These are phyloP conservation scores for Galerina sulciceps DNA, from an alignment of 768 basidiomycete species.

Conservation along the genomic window DNA sequence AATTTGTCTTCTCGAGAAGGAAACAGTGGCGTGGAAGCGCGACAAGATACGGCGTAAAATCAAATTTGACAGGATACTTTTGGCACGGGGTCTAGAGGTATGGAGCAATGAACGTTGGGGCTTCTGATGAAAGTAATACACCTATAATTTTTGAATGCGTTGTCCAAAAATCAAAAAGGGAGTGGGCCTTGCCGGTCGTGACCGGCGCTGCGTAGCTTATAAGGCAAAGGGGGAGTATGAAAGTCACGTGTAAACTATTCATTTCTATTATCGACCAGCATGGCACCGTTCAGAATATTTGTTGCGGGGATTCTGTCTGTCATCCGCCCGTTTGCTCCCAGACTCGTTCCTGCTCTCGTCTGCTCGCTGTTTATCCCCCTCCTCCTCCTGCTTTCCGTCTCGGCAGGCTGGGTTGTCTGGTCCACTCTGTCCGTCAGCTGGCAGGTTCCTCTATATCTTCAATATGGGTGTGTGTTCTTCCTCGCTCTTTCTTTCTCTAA, in stretches of 20 bases:
- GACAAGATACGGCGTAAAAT: no score
- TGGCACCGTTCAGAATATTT: constrained; percentile 17
- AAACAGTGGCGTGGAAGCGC: no score
- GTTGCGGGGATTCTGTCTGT: constrained; percentile 28
- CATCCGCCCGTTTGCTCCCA: constrained; percentile 59
- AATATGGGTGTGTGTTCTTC: constrained; percentile 70
- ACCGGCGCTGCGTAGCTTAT: no score
- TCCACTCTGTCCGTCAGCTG: constrained; percentile 70
- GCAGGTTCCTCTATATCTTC: constrained; percentile 69
- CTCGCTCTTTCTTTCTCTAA: not conserved
- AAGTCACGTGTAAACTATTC: no score
- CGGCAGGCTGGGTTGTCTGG: constrained; percentile 80
- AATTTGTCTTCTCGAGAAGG: no score
- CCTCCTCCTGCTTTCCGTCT: constrained; percentile 59
- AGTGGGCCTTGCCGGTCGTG: no score
- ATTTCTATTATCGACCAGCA: not conserved
- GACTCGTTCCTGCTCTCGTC: constrained; percentile 67
- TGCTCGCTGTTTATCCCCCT: constrained; percentile 67
- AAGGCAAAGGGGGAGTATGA: not conserved
- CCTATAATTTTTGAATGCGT: no score
- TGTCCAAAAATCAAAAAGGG: no score
- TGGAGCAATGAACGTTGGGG: no score
- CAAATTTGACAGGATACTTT: no score
- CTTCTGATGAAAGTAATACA: no score
- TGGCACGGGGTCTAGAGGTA: no score